Conservation (phyloP, 352 stramenopile species). For the Globisporangium polare region DNA sequence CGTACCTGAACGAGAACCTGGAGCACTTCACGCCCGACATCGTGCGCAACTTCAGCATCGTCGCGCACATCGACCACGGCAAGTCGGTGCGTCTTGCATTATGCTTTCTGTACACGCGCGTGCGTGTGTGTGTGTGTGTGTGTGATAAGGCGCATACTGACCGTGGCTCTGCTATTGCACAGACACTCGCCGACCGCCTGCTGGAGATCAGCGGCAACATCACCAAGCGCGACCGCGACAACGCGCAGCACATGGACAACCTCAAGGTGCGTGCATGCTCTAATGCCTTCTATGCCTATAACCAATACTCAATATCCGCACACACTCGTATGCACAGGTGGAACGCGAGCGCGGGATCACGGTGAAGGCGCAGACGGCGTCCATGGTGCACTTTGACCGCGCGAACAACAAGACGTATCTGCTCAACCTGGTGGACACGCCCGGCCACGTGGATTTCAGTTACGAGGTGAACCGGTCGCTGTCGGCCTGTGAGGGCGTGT, state of each 20-base stretch:
- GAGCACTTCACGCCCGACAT: conserved; percentile 62
- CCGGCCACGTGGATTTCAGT: conserved; percentile 97
- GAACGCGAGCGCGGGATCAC: conserved; percentile 98
- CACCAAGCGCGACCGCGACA: conserved; percentile 77
- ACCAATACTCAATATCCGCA: not conserved
- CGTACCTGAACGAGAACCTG: conserved; percentile 62
- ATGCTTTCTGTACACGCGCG: not conserved
- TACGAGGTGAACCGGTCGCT: conserved; percentile 97
- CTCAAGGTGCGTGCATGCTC: conserved; percentile 54
- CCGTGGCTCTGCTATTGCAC: conserved; percentile 1
- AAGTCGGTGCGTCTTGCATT: conserved; percentile 78
- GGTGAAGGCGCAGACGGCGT: conserved; percentile 97
- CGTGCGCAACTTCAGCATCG: conserved; percentile 90
- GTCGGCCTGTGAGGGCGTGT: conserved; percentile 94
- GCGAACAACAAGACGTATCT: conserved; percentile 82
- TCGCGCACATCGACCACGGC: conserved; percentile 90
- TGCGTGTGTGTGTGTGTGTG: not conserved
- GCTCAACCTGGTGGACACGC: conserved; percentile 97
- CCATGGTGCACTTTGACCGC: conserved; percentile 90
- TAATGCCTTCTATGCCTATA: not conserved
- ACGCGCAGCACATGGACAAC: conserved; percentile 89
- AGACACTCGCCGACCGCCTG: conserved; percentile 89
- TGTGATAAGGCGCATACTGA: not conserved
- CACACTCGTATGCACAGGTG: conserved; percentile 42
- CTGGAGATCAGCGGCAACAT: conserved; percentile 90